These are phyloP conservation scores for Graphium sp. DNA, from an alignment of 2,329 filamentous ascomycete genomes.

Conservation along the genomic window DNA sequence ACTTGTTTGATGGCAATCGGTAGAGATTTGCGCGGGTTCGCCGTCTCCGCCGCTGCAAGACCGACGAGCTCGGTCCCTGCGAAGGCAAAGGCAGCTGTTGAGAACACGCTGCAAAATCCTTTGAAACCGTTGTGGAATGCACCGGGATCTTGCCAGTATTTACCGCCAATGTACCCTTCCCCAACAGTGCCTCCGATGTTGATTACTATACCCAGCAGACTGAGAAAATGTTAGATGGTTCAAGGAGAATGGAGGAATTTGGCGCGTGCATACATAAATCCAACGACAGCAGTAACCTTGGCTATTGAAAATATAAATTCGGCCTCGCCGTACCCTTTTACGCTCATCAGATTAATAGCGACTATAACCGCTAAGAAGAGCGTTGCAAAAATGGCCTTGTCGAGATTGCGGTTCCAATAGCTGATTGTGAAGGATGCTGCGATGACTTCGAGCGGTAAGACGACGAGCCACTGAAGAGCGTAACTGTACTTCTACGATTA, in stretches of 20 bases:
- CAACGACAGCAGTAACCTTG: slow-evolving; percentile 32
- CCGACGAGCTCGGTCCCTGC: slow-evolving; percentile 63
- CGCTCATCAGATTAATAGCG: slow-evolving; percentile 12
- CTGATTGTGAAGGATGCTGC: slow-evolving; percentile 8
- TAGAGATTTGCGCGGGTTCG: slow-evolving; percentile 65
- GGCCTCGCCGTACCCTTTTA: slow-evolving; percentile 29
- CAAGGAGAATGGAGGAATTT: not conserved
- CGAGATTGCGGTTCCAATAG: slow-evolving; percentile 8
- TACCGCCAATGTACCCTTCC: slow-evolving; percentile 63
- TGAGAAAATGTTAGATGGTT: slow-evolving; percentile 14
- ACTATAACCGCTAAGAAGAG: slow-evolving; percentile 8
- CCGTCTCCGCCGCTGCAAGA: slow-evolving; percentile 60
- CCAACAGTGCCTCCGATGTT: slow-evolving; percentile 65
- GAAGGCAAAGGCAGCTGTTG: slow-evolving; percentile 62
- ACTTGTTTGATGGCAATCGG: slow-evolving; percentile 85
- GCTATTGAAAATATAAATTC: slow-evolving; percentile 32
- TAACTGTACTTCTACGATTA: too few species aligned
- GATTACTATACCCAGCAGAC: slow-evolving; percentile 70
- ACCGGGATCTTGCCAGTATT: slow-evolving; percentile 65
- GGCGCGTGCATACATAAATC: slow-evolving; percentile 11
- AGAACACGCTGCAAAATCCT: slow-evolving; percentile 63
- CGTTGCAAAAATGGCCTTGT: slow-evolving; percentile 7
- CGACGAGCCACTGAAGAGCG: slow-evolving; percentile 4
- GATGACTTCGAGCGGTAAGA: slow-evolving; percentile 8
- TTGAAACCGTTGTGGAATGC: slow-evolving; percentile 75